phyloP scores from a whole-genome alignment of 2,329 filamentous ascomycete genomes.

The Phialocephala sp. region DNA sequence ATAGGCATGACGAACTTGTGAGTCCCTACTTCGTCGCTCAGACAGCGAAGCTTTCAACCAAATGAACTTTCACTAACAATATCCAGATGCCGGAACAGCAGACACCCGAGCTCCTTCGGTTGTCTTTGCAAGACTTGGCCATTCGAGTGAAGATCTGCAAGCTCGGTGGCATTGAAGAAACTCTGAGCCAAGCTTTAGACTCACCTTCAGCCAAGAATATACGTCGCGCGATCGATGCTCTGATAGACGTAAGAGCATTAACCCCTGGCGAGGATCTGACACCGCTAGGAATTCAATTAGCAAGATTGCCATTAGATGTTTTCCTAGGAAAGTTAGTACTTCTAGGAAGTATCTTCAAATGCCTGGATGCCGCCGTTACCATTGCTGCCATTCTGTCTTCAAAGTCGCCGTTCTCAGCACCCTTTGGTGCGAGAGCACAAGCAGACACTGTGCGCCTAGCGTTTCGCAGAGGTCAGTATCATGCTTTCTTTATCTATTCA shows the following conservation, averaged over 20 bases:
- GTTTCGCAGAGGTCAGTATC: slow-evolving; percentile 69
- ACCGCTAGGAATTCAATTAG: slow-evolving; percentile 82
- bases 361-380: slow-evolving; percentile 88
- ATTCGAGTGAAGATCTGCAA: slow-evolving; percentile 98
- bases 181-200: slow-evolving; percentile 85
- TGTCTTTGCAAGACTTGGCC: slow-evolving; percentile 92
- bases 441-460: slow-evolving; percentile 78
- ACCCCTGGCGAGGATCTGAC: slow-evolving; percentile 84
- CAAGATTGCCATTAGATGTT: slow-evolving; percentile 88
- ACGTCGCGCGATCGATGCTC: slow-evolving; percentile 86
- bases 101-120: slow-evolving; percentile 92
- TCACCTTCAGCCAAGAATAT: slow-evolving; percentile 93
- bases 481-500: slow-evolving; percentile 1
- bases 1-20: slow-evolving; percentile 76
- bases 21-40: slow-evolving; percentile 12
- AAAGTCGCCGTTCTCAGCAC: slow-evolving; percentile 90
- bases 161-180: slow-evolving; percentile 90
- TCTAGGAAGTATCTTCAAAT: slow-evolving; percentile 84
- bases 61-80: slow-evolving; percentile 11
- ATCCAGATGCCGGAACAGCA: slow-evolving; percentile 81
- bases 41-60: background rate
- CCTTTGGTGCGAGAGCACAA: slow-evolving; percentile 82
- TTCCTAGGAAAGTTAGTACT: slow-evolving; percentile 94
- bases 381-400: slow-evolving; percentile 92
- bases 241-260: slow-evolving; percentile 90